phyloP scores from a whole-genome alignment of 192 early-diverging fungal species.

The Coemansia sp. region DNA sequence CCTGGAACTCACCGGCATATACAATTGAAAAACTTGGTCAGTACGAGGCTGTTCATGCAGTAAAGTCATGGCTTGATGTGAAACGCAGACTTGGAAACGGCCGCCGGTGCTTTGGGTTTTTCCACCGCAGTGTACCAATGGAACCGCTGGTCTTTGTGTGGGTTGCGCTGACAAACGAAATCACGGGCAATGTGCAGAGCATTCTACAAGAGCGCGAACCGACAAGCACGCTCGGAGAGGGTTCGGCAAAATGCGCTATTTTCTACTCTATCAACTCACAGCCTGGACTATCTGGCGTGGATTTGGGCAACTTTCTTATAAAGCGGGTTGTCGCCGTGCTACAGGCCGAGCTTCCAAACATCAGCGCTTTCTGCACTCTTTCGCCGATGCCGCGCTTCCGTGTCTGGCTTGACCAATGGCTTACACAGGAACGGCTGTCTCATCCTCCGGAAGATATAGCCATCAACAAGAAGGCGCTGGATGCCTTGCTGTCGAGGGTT shows the following conservation, averaged over 20 bases:
- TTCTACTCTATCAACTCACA: conserved; percentile 96
- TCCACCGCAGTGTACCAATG: conserved; percentile 70
- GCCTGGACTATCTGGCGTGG: conserved; percentile 81
- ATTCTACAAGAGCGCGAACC: conserved; percentile 62
- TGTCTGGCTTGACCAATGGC: conserved; percentile 67
- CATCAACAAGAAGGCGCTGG: conserved; percentile 10
- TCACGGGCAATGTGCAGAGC: conserved; percentile 68
- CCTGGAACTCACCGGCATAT: conserved; percentile 78
- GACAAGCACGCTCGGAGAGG: conserved; percentile 33
- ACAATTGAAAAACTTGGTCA: conserved; percentile 79
- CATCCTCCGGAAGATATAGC: conserved; percentile 16
- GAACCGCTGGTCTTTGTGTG: conserved; percentile 92
- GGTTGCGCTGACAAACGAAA: conserved; percentile 68
- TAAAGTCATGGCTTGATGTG: conserved; percentile 77
- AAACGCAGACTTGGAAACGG: conserved; percentile 74
- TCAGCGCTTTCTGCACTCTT: conserved; percentile 82
- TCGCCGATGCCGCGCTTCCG: conserved; percentile 91
- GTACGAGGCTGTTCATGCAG: conserved; percentile 90
- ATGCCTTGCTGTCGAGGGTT: conserved; percentile 16
- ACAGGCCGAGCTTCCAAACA: conserved; percentile 64
- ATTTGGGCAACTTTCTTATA: conserved; percentile 88
- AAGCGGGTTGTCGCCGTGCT: conserved; percentile 86
- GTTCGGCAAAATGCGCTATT: conserved; percentile 67
- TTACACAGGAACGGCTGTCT: conserved; percentile 29
- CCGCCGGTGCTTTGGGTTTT: conserved; percentile 83